Percentiles rank a stretch among this genome's conserved stretches.
These are phyloP conservation scores for Encephalitozoon romaleae DNA, from an alignment of 371 early-diverging fungal species.

Conservation along the genomic window DNA sequence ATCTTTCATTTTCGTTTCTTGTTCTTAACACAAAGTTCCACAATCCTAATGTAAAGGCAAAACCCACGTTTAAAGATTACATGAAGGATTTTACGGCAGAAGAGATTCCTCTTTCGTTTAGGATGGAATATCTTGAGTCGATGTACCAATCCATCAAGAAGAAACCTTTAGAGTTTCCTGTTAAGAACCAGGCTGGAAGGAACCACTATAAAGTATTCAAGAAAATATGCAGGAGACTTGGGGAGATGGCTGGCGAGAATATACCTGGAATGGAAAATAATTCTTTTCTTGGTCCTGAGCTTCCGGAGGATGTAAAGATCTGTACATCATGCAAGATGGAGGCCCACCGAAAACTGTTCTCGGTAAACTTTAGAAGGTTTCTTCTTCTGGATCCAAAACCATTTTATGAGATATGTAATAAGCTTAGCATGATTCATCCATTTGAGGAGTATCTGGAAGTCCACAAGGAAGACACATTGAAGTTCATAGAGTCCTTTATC, in stretches of 20 bases:
- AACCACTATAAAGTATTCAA: constrained; percentile 22
- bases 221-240: not conserved
- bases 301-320: not conserved
- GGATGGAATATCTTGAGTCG: constrained; percentile 24
- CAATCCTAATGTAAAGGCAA: constrained; percentile 73
- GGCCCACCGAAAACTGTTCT: constrained; percentile 6
- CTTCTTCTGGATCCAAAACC: not conserved
- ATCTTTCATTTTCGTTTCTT: constrained; percentile 74
- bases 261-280: too few relatives aligned
- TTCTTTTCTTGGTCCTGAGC: not conserved
- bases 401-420: constrained; percentile 2
- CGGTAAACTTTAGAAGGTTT: not conserved
- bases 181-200: constrained; percentile 14
- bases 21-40: constrained; percentile 87
- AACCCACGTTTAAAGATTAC: constrained; percentile 76
- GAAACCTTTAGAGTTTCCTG: constrained; percentile 48
- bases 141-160: constrained; percentile 50
- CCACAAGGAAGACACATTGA: not conserved
- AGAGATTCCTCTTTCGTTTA: constrained; percentile 25
- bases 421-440: not conserved
- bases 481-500: constrained; percentile 3
- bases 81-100: constrained; percentile 43
- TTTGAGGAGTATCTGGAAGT: constrained; percentile 19
- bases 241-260: not conserved
- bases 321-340: not conserved